These are phyloP conservation scores for Fomitiporia mediterranea DNA, from an alignment of 1,284 basidiomycete species.

Conservation along the genomic window DNA sequence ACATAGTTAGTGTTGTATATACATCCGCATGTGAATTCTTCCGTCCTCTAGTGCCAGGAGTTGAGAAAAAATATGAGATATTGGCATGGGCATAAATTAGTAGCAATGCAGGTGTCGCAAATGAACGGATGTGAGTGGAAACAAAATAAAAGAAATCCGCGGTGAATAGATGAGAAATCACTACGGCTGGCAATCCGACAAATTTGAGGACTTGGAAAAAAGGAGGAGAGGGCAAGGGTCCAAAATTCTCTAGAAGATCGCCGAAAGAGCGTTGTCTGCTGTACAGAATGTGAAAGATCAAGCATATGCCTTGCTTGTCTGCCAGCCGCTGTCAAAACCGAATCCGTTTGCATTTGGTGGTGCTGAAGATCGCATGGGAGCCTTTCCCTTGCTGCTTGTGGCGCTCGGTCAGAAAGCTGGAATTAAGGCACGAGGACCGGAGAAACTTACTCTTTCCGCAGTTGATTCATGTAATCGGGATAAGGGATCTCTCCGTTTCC, in stretches of 20 bases:
- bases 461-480: constrained; percentile 4
- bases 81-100: no score
- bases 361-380: constrained; percentile 6
- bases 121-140: no score
- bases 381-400: constrained; percentile 13
- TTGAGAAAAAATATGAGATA: no score
- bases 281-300: background rate
- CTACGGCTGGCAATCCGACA: no score
- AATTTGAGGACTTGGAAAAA: background rate
- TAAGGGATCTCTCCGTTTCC: background rate
- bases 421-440: no score
- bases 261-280: background rate
- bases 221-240: background rate
- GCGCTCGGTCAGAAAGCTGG: background rate
- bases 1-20: background rate
- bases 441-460: constrained; percentile 9
- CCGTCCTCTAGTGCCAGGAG: background rate
- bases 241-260: background rate
- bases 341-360: background rate
- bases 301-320: constrained; percentile 3
- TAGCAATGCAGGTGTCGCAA: background rate
- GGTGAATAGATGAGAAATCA: background rate
- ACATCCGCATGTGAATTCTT: background rate
- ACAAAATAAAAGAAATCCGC: no score
- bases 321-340: constrained; percentile 9